Evolutionary conservation across 306 rosid genomes (phyloP).

Genomic region (Cucurbita moschata): DNA sequence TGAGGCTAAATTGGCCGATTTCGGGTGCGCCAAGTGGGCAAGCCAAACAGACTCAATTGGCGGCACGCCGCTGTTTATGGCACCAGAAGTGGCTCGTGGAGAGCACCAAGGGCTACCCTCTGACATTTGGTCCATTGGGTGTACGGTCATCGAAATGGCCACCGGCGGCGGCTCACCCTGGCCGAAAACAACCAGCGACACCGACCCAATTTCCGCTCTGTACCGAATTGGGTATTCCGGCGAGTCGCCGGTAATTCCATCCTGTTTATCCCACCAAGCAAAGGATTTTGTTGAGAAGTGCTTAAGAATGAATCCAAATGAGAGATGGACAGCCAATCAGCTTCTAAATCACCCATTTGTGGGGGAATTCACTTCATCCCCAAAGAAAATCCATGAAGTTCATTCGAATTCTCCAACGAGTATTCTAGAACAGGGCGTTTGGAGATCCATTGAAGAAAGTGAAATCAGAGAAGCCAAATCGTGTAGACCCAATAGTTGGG

Average conservation of each 20-base stretch:
- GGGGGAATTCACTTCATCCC: constrained; percentile 14
- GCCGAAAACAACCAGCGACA: constrained; percentile 37
- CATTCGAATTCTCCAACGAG: constrained; percentile 65
- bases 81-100: constrained; percentile 92
- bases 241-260: constrained; percentile 50
- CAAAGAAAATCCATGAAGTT: constrained; percentile 17
- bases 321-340: constrained; percentile 57
- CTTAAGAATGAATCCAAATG: constrained; percentile 44
- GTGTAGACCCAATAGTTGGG: not conserved
- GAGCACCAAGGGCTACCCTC: constrained; percentile 51
- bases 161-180: constrained; percentile 46
- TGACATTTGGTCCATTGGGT: constrained; percentile 87
- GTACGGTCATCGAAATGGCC: constrained; percentile 67
- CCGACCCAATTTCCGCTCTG: constrained; percentile 49
- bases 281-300: constrained; percentile 63
- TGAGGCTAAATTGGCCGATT: constrained; percentile 61
- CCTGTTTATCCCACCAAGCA: constrained; percentile 41
- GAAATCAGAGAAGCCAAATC: not conserved
- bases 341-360: constrained; percentile 72
- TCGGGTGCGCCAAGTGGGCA: constrained; percentile 58
- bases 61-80: constrained; percentile 70
- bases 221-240: constrained; percentile 49
- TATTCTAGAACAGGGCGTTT: constrained; percentile 58
- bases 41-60: constrained; percentile 13
- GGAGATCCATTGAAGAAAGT: constrained; percentile 38